A percentile compares a stretch with the other conserved stretches of the same genome.
phyloP scores from a whole-genome alignment of 2,329 filamentous ascomycete genomes.

The Fusarium verrucosum region DNA sequence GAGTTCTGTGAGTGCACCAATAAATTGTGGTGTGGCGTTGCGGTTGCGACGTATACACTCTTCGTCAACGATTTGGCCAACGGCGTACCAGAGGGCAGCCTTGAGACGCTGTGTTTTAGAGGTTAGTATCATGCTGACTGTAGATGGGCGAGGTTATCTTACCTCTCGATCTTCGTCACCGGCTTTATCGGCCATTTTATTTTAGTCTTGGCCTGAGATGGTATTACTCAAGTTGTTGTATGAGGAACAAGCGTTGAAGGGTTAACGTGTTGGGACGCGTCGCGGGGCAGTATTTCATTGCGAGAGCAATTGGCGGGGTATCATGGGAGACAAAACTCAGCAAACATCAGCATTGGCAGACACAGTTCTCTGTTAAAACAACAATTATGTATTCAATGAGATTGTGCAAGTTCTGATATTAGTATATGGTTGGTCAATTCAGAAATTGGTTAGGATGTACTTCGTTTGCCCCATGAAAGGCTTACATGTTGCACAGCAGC shows the following conservation, averaged over 20 bases:
- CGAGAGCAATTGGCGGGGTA: slow-evolving; percentile 14
- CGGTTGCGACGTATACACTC: slow-evolving; percentile 70
- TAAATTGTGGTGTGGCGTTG: slow-evolving; percentile 93
- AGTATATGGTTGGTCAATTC: neutral
- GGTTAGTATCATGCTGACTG: neutral
- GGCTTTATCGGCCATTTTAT: slow-evolving; percentile 51
- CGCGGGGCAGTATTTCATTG: slow-evolving; percentile 23
- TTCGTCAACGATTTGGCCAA: slow-evolving; percentile 89
- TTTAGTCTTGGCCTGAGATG: neutral
- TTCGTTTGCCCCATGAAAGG: neutral
- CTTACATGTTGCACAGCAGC: neutral
- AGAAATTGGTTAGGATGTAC: neutral
- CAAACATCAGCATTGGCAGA: neutral
- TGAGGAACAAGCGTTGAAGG: neutral
- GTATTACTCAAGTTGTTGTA: slow-evolving; percentile 2
- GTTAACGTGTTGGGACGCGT: slow-evolving; percentile 31
- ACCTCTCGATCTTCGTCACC: slow-evolving; percentile 52
- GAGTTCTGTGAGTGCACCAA: slow-evolving; percentile 84
- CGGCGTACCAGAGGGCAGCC: slow-evolving; percentile 82
- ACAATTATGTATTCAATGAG: neutral
- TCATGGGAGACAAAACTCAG: neutral
- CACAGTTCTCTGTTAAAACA: neutral
- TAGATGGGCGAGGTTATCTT: slow-evolving; percentile 6
- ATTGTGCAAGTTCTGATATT: neutral
- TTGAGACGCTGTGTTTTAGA: slow-evolving; percentile 72